Evolutionary conservation across 1,284 basidiomycete species (phyloP).

Genomic region (Malassezia obtusa): DNA sequence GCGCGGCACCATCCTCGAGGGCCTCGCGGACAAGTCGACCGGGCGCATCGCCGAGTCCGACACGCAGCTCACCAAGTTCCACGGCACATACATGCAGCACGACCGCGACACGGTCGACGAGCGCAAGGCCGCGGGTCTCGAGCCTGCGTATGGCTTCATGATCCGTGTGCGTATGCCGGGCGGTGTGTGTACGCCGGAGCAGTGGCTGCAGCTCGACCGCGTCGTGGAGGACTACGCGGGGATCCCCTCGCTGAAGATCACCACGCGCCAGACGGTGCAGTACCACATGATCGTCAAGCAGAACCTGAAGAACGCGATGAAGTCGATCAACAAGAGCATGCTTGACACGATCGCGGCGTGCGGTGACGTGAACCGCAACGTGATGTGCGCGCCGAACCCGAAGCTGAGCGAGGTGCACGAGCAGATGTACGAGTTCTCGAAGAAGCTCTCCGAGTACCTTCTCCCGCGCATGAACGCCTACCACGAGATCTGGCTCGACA

Average conservation of each 20-base stretch:
- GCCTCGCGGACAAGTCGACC: constrained; percentile 73
- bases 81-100: constrained; percentile 63
- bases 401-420: constrained; percentile 72
- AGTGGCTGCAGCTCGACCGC: constrained; percentile 92
- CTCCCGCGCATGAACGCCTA: constrained; percentile 86
- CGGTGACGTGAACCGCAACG: constrained; percentile 92
- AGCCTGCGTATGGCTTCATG: constrained; percentile 98
- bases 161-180: constrained; percentile 92
- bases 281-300: constrained; percentile 98
- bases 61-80: constrained; percentile 95
- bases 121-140: constrained; percentile 78
- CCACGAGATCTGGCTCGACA: constrained; percentile 96
- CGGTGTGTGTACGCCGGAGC: constrained; percentile 78
- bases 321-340: constrained; percentile 82
- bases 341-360: constrained; percentile 96
- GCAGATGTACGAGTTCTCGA: constrained; percentile 77
- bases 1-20: constrained; percentile 84
- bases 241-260: constrained; percentile 89
- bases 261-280: constrained; percentile 97
- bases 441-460: constrained; percentile 72
- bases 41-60: constrained; percentile 82
- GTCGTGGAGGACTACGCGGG: constrained; percentile 85
- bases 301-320: constrained; percentile 89
- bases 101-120: constrained; percentile 97
- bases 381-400: constrained; percentile 85